Evolutionary conservation across 2,329 filamentous ascomycete genomes (phyloP).

Genomic region (Sphaceloma murrayae): DNA sequence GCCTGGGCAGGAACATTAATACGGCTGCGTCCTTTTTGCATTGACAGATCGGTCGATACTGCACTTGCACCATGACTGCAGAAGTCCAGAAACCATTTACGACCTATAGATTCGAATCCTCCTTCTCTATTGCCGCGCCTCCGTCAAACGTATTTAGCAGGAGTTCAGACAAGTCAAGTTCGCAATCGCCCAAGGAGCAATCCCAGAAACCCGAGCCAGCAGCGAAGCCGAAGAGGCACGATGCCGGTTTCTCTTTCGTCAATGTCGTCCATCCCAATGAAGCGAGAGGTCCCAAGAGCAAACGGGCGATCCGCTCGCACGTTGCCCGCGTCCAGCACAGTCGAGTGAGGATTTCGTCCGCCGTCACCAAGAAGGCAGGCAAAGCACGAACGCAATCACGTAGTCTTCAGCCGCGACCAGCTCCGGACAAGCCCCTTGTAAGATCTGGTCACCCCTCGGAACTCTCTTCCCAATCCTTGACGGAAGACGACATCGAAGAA

Average conservation of each 20-base stretch:
- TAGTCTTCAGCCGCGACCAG: not conserved
- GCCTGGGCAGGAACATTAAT: too few species aligned
- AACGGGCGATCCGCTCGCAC: slow-evolving; percentile 12
- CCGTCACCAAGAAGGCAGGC: not conserved
- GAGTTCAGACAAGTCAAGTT: slow-evolving; percentile 6
- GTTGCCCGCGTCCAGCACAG: slow-evolving; percentile 13
- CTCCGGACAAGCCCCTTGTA: not conserved
- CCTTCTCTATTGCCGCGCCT: not conserved
- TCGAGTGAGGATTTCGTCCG: not conserved
- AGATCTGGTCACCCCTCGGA: not conserved
- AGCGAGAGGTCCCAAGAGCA: not conserved
- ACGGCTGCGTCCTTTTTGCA: not conserved
- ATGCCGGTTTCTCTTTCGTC: slow-evolving; percentile 13
- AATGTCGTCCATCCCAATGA: slow-evolving; percentile 6
- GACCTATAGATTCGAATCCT: not conserved
- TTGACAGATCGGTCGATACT: not conserved
- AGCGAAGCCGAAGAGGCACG: not conserved
- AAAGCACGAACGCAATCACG: not conserved
- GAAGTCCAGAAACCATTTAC: not conserved
- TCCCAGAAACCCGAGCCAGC: not conserved
- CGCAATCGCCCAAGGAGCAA: not conserved
- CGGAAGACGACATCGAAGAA: slow-evolving; percentile 1
- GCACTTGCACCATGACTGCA: not conserved
- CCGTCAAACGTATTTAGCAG: not conserved
- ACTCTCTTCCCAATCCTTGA: not conserved